phyloP scores from a whole-genome alignment of 257 asterid genomes.

The Solanum appendiculatum region DNA sequence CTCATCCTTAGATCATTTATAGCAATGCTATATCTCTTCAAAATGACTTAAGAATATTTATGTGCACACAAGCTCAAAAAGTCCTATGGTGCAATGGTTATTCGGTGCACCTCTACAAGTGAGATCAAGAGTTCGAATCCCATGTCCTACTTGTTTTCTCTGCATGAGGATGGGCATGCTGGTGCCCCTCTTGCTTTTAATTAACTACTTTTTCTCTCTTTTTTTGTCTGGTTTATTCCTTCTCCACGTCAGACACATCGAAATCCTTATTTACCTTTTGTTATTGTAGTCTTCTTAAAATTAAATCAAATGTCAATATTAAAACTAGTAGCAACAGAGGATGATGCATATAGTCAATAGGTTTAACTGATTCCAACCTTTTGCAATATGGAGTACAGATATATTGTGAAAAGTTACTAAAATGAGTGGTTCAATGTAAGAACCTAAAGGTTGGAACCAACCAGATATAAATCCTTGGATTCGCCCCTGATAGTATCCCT shows the following conservation, averaged over 20 bases:
- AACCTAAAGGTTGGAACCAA: neutral
- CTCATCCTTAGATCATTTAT: neutral
- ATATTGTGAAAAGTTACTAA: neutral
- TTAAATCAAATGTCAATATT: neutral
- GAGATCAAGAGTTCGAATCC: neutral
- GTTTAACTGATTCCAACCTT: neutral
- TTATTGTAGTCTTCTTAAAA: too few species aligned
- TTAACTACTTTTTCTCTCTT: neutral
- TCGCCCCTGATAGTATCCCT: neutral
- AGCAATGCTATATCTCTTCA: neutral
- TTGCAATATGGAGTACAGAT: neutral
- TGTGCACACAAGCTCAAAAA: neutral
- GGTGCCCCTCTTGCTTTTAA: neutral
- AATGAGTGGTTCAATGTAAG: neutral
- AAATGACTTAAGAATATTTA: neutral
- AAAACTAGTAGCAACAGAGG: neutral
- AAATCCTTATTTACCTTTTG: neutral
- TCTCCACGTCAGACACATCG: neutral
- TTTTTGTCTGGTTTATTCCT: neutral
- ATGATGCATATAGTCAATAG: neutral
- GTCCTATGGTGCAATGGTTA: neutral
- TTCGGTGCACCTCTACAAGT: neutral
- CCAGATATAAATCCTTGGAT: neutral
- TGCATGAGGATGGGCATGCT: neutral
- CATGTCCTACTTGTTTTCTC: neutral